phyloP scores from a whole-genome alignment of 1,139 yeast species.

The Kodamaea plutei region DNA sequence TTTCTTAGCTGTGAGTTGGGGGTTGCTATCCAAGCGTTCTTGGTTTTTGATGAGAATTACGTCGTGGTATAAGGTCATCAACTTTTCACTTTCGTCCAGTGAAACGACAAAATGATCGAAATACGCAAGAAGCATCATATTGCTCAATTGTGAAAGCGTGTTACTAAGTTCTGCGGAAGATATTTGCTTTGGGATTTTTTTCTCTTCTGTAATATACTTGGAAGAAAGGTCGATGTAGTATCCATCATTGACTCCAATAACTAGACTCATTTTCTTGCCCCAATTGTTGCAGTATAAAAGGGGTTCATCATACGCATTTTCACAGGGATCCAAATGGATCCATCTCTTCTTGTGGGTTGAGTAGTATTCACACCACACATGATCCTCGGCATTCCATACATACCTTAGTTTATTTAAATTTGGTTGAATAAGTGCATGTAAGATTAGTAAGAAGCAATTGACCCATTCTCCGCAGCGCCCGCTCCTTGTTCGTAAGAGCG shows the following conservation, averaged over 20 bases:
- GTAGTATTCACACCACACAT: constrained; percentile 93
- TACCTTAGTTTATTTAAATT: constrained; percentile 40
- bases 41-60: constrained; percentile 22
- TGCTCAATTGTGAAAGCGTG: constrained; percentile 32
- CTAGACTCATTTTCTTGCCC: constrained; percentile 92
- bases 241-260: constrained; percentile 59
- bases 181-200: constrained; percentile 48
- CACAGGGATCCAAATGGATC: constrained; percentile 91
- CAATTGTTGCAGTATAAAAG: constrained; percentile 73
- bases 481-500: constrained; percentile 52
- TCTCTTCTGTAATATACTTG: constrained; percentile 59
- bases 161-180: constrained; percentile 35
- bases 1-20: constrained; percentile 5
- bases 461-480: constrained; percentile 99
- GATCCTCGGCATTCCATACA: constrained; percentile 89
- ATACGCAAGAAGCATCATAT: constrained; percentile 29
- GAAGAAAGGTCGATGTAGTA: constrained; percentile 67
- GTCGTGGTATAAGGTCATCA: constrained; percentile 21
- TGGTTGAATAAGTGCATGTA: constrained; percentile 52
- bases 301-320: constrained; percentile 81
- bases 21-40: constrained; percentile 14
- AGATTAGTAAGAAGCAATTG: constrained; percentile 68
- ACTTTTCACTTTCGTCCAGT: constrained; percentile 16
- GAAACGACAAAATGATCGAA: constrained; percentile 1
- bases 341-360: constrained; percentile 59